These are phyloP conservation scores for Hibiscus syriacus DNA, from an alignment of 345 rosid genomes.

Conservation along the genomic window DNA sequence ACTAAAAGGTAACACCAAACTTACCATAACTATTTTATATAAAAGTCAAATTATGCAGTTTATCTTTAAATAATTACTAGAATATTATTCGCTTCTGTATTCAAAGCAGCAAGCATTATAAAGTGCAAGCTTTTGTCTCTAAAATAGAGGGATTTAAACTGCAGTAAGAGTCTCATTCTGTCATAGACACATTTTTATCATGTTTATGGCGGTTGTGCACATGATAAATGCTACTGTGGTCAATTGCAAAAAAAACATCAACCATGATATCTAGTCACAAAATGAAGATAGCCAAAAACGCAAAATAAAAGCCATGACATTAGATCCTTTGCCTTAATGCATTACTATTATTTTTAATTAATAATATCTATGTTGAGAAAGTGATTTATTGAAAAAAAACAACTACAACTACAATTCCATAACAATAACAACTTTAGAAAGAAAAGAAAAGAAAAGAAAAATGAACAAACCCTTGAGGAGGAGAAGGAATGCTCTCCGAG, in stretches of 20 bases:
- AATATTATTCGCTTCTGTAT: background rate
- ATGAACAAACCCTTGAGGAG: conserved; percentile 42
- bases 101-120: background rate
- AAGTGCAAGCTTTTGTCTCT: background rate
- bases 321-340: background rate
- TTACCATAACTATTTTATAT: background rate
- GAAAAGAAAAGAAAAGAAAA: background rate
- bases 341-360: background rate
- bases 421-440: background rate
- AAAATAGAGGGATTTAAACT: background rate
- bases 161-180: background rate
- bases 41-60: background rate
- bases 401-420: background rate
- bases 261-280: background rate
- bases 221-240: background rate
- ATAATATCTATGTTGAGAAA: background rate
- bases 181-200: background rate
- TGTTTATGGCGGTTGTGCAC: background rate
- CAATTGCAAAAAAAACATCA: background rate
- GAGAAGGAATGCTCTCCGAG: conserved; percentile 52
- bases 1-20: background rate
- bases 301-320: background rate
- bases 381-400: background rate
- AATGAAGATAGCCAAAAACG: background rate
- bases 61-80: background rate